A percentile compares a stretch with the other conserved stretches of the same genome.
Conservation (phyloP, 2,329 filamentous ascomycete species). For the Huntiella decipiens region DNA sequence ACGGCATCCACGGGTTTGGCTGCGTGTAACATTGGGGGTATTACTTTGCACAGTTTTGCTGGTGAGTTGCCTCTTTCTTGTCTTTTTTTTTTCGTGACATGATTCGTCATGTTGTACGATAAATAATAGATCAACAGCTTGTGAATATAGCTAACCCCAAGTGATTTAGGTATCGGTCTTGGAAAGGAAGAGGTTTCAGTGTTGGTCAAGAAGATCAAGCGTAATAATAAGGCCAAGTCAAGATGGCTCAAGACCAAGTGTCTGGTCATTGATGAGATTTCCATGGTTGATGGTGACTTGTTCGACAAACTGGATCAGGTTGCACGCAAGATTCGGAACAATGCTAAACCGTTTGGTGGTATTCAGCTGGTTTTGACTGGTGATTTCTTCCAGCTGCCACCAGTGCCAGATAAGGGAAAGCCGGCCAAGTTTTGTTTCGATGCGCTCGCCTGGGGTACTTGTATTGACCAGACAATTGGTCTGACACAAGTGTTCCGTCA, state of each 20-base stretch:
- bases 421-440: constrained; percentile 83
- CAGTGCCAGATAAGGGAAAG: constrained; percentile 59
- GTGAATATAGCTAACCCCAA: too few relatives aligned
- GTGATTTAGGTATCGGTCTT: constrained; percentile 47
- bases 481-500: constrained; percentile 94
- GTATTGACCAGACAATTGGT: constrained; percentile 88
- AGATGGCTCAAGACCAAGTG: constrained; percentile 80
- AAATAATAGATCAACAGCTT: too few relatives aligned
- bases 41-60: constrained; percentile 88
- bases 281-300: constrained; percentile 93
- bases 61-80: constrained; percentile 25
- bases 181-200: constrained; percentile 72
- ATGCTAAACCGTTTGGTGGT: constrained; percentile 80
- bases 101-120: too few relatives aligned
- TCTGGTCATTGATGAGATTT: constrained; percentile 84
- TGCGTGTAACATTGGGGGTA: constrained; percentile 89
- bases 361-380: constrained; percentile 93
- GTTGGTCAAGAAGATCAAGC: constrained; percentile 76
- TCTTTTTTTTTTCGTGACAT: not conserved
- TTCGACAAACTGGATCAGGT: constrained; percentile 92
- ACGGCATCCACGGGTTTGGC: constrained; percentile 92
- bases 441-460: constrained; percentile 75
- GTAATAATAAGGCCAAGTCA: constrained; percentile 70
- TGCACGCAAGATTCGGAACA: constrained; percentile 69
- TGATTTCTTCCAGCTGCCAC: constrained; percentile 93